Base-by-base conservation (phyloP, 306 rosid species). In the Fragaria vesca region DNA sequence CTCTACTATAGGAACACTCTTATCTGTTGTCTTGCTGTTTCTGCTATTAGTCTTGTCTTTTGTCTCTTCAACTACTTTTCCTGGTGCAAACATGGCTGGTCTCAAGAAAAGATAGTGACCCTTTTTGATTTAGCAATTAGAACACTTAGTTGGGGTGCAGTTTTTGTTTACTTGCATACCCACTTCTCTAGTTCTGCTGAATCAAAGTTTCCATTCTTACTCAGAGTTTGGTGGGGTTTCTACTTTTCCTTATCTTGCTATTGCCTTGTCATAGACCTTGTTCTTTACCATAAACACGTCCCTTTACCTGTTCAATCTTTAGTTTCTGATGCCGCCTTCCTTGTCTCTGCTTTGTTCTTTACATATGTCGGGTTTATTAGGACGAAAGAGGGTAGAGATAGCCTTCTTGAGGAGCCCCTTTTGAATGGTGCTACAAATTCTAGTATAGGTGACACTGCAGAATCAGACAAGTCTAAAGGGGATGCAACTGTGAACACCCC, bases 351-450 rank as follows among this genome's bases (percentile, higher is more conserved):
- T 30, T 78, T 88, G 66, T 80, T 84, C 79, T 74, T 91, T 66
- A 77, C 86, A 43, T 86, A 57, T 71, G 80, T 82, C 42, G 93
- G 82, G 74, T 67, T 48, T 79, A 80, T 69, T 13, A 73, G 74
- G 52, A 83, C 83, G 69, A 84, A 63, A 13, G 80, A 76, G 81
- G 79, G 76, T 73, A 80, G 80, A 34, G 72, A 65, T 70, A 26
- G 72, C 68, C 66, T 80, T 70, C 94, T 92, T 60, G 85, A 84
- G 54, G 96, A 94, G 62, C 68, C 92, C 76, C 93, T 94, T 84
- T 82, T 94, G 82, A 90, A 88, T 51, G 90, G 90, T 72, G 78
- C 78, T 34, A 47, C 82, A 8, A 71, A 46, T 50, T 15, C 57
- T 67, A 43, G 57, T 40, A 76, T 32, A 32, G 36, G 36, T 28